These are phyloP conservation scores for Galerina sulciceps DNA, from an alignment of 768 basidiomycete genomes.

Conservation along the genomic window DNA sequence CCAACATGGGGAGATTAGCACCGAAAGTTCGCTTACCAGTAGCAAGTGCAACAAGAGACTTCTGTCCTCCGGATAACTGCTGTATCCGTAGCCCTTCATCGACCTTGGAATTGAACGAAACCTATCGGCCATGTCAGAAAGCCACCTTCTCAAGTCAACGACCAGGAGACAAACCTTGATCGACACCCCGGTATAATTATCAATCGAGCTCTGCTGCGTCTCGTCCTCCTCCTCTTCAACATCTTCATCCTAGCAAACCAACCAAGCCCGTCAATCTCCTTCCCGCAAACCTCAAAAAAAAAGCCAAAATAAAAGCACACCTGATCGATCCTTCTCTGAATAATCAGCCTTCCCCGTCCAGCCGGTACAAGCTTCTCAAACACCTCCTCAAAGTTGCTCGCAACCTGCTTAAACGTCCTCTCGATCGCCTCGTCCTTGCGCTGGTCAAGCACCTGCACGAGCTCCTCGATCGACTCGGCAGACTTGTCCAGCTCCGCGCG, in stretches of 20 bases:
- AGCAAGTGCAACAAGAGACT: conserved; percentile 94
- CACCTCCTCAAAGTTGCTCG: conserved; percentile 95
- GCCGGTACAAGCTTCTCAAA: conserved; percentile 96
- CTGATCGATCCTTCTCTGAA: conserved; percentile 89
- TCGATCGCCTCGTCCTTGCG: conserved; percentile 99
- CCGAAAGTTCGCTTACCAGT: conserved; percentile 55
- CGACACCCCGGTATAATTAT: conserved; percentile 96
- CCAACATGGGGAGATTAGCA: not conserved
- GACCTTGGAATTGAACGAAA: conserved; percentile 98
- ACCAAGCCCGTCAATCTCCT: not conserved
- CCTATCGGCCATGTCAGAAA: conserved; percentile 46
- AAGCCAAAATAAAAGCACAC: conserved; percentile 36
- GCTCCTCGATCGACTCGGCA: conserved; percentile 86
- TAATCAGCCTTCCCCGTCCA: conserved; percentile 89
- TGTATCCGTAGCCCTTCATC: conserved; percentile 97
- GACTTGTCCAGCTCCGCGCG: conserved; percentile 92
- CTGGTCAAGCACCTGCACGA: conserved; percentile 93
- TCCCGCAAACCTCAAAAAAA: not conserved
- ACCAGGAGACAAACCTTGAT: conserved; percentile 67
- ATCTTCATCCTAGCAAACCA: conserved; percentile 63
- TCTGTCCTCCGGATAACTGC: conserved; percentile 96
- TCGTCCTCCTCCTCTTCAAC: conserved; percentile 75
- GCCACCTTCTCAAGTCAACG: not conserved
- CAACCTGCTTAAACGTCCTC: conserved; percentile 97
- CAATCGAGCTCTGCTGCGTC: conserved; percentile 75